phyloP scores from a whole-genome alignment of 208 protist genomes.

The Entamoeba histolytica region DNA sequence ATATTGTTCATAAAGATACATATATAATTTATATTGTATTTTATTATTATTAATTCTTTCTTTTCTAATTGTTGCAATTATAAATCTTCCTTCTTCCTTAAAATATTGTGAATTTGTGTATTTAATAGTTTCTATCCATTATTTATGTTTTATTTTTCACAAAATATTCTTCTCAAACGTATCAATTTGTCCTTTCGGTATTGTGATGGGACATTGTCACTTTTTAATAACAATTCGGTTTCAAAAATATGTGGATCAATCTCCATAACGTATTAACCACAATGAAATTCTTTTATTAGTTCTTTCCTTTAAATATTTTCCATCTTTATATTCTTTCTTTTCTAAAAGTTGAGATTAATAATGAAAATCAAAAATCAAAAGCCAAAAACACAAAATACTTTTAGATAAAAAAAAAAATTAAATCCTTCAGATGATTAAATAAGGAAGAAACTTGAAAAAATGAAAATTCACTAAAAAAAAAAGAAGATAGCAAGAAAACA shows the following conservation, averaged over 20 bases:
- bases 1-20: neutral
- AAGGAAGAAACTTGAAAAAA: too few relatives aligned
- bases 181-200: neutral
- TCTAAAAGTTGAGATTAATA: too few relatives aligned
- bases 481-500: too few relatives aligned
- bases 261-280: neutral
- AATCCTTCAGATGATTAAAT: too few relatives aligned
- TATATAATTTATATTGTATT: neutral
- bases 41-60: neutral
- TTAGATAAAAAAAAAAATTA: too few relatives aligned
- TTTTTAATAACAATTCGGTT: neutral
- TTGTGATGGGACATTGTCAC: neutral
- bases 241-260: neutral
- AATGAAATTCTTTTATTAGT: too few relatives aligned
- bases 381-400: too few relatives aligned
- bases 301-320: too few relatives aligned
- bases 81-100: neutral
- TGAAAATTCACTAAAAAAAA: too few relatives aligned
- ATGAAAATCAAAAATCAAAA: too few relatives aligned
- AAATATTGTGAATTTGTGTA: neutral
- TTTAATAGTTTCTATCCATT: neutral
- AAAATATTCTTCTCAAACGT: neutral
- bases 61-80: neutral
- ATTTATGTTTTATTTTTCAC: neutral
- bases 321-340: too few relatives aligned